Conservation (phyloP, 306 rosid genomes). For the Cicer judaicum region DNA sequence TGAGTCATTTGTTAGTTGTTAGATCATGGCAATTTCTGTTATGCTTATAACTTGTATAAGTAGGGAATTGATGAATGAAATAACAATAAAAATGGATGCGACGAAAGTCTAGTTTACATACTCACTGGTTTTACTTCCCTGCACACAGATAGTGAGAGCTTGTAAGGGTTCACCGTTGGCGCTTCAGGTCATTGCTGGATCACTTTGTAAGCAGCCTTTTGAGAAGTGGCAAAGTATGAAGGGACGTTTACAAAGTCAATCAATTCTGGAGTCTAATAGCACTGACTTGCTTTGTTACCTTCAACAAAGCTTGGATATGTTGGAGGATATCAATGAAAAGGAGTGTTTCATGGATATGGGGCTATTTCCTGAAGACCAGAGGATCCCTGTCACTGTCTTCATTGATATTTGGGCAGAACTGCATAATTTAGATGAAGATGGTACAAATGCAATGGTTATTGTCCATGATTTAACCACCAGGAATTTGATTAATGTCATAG, state of each 20-base stretch:
- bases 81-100: too few species aligned
- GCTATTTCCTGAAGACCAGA: constrained; percentile 71
- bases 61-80: too few species aligned
- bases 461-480: constrained; percentile 46
- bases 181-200: constrained; percentile 55
- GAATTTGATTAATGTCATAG: constrained; percentile 56
- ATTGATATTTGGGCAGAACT: constrained; percentile 72
- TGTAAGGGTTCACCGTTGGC: constrained; percentile 69
- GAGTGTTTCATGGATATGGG: constrained; percentile 77
- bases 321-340: constrained; percentile 51
- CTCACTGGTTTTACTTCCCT: constrained; percentile 17
- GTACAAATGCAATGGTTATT: constrained; percentile 50
- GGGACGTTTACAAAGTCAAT: constrained; percentile 46
- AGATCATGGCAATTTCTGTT: too few species aligned
- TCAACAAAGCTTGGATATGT: constrained; percentile 60
- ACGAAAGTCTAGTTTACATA: too few species aligned
- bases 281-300: constrained; percentile 52
- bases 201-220: constrained; percentile 53
- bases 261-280: constrained; percentile 46
- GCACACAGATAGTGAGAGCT: constrained; percentile 65
- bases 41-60: too few species aligned
- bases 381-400: constrained; percentile 62
- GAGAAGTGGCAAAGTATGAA: constrained; percentile 54
- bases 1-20: too few species aligned
- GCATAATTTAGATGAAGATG: constrained; percentile 50